Base-by-base conservation (phyloP, 371 early-diverging fungal genomes). In the Mucor mucedo region DNA sequence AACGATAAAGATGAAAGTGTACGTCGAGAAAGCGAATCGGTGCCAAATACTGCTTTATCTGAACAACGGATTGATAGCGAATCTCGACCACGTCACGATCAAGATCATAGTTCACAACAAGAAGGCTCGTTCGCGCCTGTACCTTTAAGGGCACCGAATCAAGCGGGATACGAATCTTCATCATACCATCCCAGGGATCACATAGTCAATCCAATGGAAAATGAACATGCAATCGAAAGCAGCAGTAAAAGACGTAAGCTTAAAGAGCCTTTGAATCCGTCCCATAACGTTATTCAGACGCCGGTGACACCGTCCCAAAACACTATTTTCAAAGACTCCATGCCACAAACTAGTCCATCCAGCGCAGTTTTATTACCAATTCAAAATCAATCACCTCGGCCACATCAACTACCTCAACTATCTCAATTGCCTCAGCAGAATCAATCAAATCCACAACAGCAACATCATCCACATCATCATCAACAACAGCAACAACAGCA, bases 91-190 rank as follows among this genome's bases (percentile, higher is more conserved):
- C 58, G 48, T 58, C 58, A 48, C 39, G 50, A 59, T 39, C 59
- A 38, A 44, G 16, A 35, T 13, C 29, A n/a, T 30, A 55, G 29
- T 14, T 27, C 6, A 35, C 29, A 42, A n/a, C 21, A 27, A 28
- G 52, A 56, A 54, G 47, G 49, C n/a, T 29, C 60, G 38, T 59
- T 65, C 41, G 14, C 48, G 39, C 55, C 60, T 49, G 49, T 65
- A n/a, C 60, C 65, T 13, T 59, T 59, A 28, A 30, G 55, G 54
- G 65, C 65, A 59, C 55, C 65, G 21, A 44, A 59, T 48, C 60
- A 41, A 38, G 47, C 52, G 32, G 52, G 49, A 29, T 58, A 45
- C 41, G 52, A 57, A 41, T 32, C 64, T 33, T 40, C 52, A 44
- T 40, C 53, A 41, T 35, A 41, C 16, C 54, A 42, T 41, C 38